These are phyloP conservation scores for Quercus cerris DNA, from an alignment of 306 rosid genomes.

Conservation along the genomic window DNA sequence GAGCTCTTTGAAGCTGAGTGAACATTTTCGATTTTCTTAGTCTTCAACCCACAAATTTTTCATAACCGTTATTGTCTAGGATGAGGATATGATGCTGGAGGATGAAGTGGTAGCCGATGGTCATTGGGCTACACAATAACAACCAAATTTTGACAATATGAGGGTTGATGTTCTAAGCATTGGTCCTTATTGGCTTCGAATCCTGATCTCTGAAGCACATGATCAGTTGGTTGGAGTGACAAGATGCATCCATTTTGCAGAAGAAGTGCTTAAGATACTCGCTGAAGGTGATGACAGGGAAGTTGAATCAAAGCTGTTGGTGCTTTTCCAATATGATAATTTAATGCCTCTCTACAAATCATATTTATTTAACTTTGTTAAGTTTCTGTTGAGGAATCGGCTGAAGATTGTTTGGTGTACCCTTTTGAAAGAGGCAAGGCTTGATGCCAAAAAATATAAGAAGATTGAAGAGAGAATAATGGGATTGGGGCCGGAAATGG, in stretches of 20 bases:
- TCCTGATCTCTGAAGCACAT: constrained; percentile 84
- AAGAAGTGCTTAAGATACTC: constrained; percentile 72
- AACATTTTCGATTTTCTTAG: no score
- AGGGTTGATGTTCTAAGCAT: constrained; percentile 84
- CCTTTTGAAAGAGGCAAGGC: constrained; percentile 56
- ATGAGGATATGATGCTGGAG: constrained; percentile 88
- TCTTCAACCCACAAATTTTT: no score
- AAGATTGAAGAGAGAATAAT: constrained; percentile 87
- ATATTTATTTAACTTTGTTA: constrained; percentile 53
- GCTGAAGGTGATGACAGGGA: constrained; percentile 81
- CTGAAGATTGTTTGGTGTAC: constrained; percentile 91
- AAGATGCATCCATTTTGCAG: constrained; percentile 59
- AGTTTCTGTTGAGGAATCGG: constrained; percentile 64
- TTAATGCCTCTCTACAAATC: no score
- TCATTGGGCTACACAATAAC: constrained; percentile 66
- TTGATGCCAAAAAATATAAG: constrained; percentile 71
- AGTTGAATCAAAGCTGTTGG: constrained; percentile 65
- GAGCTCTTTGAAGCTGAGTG: no score
- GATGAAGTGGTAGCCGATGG: constrained; percentile 65
- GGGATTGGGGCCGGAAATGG: constrained; percentile 59
- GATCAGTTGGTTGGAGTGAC: constrained; percentile 81
- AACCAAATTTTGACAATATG: constrained; percentile 54
- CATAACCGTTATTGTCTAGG: constrained; percentile 10
- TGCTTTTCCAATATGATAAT: constrained; percentile 60
- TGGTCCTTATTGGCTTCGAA: constrained; percentile 94